These are phyloP conservation scores for Knoxia roxburghii DNA, from an alignment of 257 asterid genomes.

Conservation along the genomic window DNA sequence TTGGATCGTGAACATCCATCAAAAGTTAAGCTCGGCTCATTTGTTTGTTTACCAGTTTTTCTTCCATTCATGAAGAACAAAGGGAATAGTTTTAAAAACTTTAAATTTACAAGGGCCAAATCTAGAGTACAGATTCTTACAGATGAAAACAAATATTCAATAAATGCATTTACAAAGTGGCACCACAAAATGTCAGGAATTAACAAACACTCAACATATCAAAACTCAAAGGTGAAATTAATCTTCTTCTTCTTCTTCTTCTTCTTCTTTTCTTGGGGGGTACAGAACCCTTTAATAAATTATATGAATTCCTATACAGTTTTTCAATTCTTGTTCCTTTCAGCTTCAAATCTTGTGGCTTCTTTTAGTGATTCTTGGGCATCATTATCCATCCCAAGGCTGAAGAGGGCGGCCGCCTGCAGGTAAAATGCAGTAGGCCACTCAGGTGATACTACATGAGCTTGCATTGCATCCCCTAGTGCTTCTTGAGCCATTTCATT, in stretches of 20 bases:
- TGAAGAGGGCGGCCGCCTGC: constrained; percentile 39
- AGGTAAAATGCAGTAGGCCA: constrained; percentile 47
- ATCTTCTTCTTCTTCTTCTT: background rate
- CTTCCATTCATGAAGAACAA: too few relatives aligned
- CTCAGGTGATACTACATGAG: constrained; percentile 36
- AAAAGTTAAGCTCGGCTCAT: too few relatives aligned
- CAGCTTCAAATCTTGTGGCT: constrained; percentile 36
- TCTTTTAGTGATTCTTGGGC: constrained; percentile 45
- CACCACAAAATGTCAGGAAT: constrained; percentile 1
- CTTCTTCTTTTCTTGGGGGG: background rate
- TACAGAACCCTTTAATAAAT: background rate
- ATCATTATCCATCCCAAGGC: constrained; percentile 39
- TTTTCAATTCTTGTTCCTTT: constrained; percentile 29
- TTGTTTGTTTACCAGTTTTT: too few relatives aligned
- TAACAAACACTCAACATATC: background rate
- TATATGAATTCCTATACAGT: background rate
- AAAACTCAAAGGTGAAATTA: constrained; percentile 1
- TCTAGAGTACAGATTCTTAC: background rate
- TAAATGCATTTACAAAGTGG: constrained; percentile 15
- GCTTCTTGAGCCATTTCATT: constrained; percentile 36
- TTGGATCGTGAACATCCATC: too few relatives aligned
- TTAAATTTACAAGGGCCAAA: too few relatives aligned
- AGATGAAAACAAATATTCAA: background rate
- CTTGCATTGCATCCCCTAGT: constrained; percentile 40
- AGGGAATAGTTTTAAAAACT: too few relatives aligned